Evolutionary conservation across 2,329 filamentous ascomycete species (phyloP).

Genomic region (Rhynchosporium secalis): DNA sequence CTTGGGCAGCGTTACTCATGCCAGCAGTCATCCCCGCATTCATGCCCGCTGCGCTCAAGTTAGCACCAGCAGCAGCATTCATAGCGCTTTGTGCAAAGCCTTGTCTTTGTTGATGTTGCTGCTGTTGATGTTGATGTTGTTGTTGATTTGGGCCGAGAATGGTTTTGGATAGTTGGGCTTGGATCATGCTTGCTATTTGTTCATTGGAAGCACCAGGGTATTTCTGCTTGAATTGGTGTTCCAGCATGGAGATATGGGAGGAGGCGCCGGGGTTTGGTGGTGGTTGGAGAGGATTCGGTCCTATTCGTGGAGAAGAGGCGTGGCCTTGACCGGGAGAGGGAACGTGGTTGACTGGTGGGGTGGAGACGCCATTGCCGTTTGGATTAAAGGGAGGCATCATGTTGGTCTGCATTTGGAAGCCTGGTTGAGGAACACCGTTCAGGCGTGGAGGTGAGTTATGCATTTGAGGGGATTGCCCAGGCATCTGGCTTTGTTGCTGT

Average conservation of each 20-base stretch:
- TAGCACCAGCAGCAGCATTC: slow-evolving; percentile 47
- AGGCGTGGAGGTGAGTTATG: slow-evolving; percentile 46
- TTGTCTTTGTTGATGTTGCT: slow-evolving; percentile 42
- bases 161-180: slow-evolving; percentile 41
- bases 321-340: slow-evolving; percentile 31
- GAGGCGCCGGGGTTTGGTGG: neutral
- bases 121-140: slow-evolving; percentile 24
- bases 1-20: slow-evolving; percentile 34
- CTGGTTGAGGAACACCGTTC: slow-evolving; percentile 36
- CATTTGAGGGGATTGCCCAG: slow-evolving; percentile 34
- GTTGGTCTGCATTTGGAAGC: slow-evolving; percentile 42
- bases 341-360: slow-evolving; percentile 38
- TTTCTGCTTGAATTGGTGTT: slow-evolving; percentile 32
- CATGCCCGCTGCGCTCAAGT: slow-evolving; percentile 24
- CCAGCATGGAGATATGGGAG: slow-evolving; percentile 26
- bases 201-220: slow-evolving; percentile 48
- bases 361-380: slow-evolving; percentile 50
- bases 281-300: slow-evolving; percentile 21
- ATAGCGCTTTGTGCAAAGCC: slow-evolving; percentile 52
- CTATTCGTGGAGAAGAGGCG: slow-evolving; percentile 36
- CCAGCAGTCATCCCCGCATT: slow-evolving; percentile 18
- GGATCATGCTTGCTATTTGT: slow-evolving; percentile 54
- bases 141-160: slow-evolving; percentile 21
- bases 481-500: slow-evolving; percentile 36
- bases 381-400: slow-evolving; percentile 54